A percentile compares a stretch with the other conserved stretches of the same genome.
Evolutionary conservation across 176 grass and related monocot species (phyloP).

Genomic region (Eremochloa ophiuroides): DNA sequence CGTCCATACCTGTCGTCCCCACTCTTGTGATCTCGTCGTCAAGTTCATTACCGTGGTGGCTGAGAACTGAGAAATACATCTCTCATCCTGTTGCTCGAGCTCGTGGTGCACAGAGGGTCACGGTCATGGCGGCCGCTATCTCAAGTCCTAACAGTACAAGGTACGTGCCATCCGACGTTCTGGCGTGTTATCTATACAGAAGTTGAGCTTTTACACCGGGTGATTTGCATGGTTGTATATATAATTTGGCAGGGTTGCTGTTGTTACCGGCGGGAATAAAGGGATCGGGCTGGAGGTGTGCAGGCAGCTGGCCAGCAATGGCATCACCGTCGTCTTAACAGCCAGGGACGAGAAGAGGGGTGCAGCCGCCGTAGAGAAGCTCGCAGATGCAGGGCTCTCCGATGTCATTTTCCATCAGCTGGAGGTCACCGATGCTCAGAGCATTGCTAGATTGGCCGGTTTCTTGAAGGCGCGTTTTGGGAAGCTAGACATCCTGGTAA

Average conservation of each 20-base stretch:
- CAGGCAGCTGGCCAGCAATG: conserved; percentile 34
- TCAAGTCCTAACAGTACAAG: not conserved
- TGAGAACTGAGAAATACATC: not conserved
- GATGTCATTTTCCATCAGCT: conserved; percentile 47
- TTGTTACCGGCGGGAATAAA: conserved; percentile 65
- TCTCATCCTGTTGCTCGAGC: not conserved
- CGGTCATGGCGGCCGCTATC: not conserved
- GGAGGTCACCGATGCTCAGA: conserved; percentile 34
- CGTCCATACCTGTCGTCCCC: not conserved
- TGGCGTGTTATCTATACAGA: not conserved
- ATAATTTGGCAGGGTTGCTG: conserved; percentile 23
- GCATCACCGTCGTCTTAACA: conserved; percentile 45
- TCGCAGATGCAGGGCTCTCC: not conserved
- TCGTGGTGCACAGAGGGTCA: not conserved
- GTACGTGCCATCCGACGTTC: no score
- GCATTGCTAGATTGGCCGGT: conserved; percentile 26
- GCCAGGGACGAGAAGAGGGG: conserved; percentile 48
- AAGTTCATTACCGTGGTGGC: not conserved
- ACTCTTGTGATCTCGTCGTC: not conserved
- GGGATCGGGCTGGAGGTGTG: conserved; percentile 61
- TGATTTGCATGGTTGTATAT: not conserved
- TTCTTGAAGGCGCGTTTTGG: conserved; percentile 35
- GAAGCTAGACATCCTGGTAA: conserved; percentile 38
- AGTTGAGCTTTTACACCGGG: not conserved
- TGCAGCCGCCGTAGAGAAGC: conserved; percentile 22